Conservation (phyloP, 768 basidiomycete species). For the Lactarius tabidus region DNA sequence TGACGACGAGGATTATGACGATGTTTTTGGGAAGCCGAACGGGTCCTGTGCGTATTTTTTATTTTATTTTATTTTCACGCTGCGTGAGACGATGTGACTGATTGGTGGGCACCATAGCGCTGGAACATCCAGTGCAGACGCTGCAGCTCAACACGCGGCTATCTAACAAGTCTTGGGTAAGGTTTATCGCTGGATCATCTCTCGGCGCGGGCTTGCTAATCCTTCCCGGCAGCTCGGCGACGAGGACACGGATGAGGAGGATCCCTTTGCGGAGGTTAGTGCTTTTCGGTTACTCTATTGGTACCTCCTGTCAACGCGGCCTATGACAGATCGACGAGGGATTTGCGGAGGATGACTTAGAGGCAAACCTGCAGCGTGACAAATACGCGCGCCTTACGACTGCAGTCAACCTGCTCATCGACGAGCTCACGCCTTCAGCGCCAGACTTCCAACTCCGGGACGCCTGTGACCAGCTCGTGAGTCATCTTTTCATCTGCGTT, state of each 20-base stretch:
- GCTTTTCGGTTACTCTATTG: background rate
- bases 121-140: constrained; percentile 64
- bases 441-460: constrained; percentile 80
- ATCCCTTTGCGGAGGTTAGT: constrained; percentile 89
- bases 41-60: constrained; percentile 48
- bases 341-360: constrained; percentile 86
- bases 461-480: constrained; percentile 83
- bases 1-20: constrained; percentile 92
- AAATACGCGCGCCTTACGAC: constrained; percentile 86
- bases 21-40: constrained; percentile 82
- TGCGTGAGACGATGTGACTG: constrained; percentile 8
- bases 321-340: constrained; percentile 80
- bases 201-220: constrained; percentile 9
- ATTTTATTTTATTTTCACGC: background rate
- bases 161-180: constrained; percentile 88
- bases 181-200: constrained; percentile 18
- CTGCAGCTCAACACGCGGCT: constrained; percentile 81
- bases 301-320: constrained; percentile 14
- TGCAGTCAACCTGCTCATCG: constrained; percentile 79
- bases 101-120: constrained; percentile 32
- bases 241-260: constrained; percentile 83
- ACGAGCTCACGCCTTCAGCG: constrained; percentile 76
- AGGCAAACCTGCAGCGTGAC: constrained; percentile 88
- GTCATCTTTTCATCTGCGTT: constrained; percentile 27
- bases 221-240: constrained; percentile 58